Base-by-base conservation (phyloP, 1,139 yeast species). In the Protomyces inundatus region DNA sequence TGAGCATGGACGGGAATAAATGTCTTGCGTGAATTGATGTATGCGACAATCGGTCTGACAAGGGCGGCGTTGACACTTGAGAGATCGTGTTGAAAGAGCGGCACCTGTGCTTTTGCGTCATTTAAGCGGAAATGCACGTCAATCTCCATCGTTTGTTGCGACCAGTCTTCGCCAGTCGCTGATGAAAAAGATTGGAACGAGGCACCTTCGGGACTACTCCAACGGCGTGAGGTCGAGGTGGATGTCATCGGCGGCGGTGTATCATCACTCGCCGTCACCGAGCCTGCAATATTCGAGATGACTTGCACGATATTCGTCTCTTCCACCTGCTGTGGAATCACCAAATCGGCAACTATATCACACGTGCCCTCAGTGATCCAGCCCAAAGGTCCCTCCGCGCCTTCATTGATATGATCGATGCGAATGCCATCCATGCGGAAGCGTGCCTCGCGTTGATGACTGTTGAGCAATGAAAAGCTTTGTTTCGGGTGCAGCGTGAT, bases 281-380 rank as follows among this genome's bases (percentile, higher is more conserved):
- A 48, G 7, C 74, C 72, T 55, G 75, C 76, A 77, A 79, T 77
- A 37, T 77, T 70, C 68, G 76, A 79, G n/a, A 76, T 71, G 54
- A 78, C 73, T 60, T 79, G 80, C 46, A 76, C 70, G 53, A 77
- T 67, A n/a, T 73, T 72, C 60, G 81, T 71, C 55, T 80, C 79
- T 52, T 79, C 80, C 37, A 77, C 77, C 66, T 84, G 87, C 55
- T 82, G 81, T 0, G 96, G 95, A 0, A 89, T 84, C 82, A 86
- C 84, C 9, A 91, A 84, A 73, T 93, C 97, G 6, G 97, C 97
- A 68, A 88, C 77, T 85, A 93, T 87, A 74, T 93, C 97, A 30
- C 91, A 98, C 65, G 84, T 84, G 6, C 98, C 98, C 67, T 82
- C 81, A 6, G 90, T 85, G 65, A 93, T 91, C 98, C 98, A 93